A percentile compares a stretch with the other conserved stretches of the same genome.
These are phyloP conservation scores for Yamadazyma sp. DNA, from an alignment of 1,139 yeast species.

Conservation along the genomic window DNA sequence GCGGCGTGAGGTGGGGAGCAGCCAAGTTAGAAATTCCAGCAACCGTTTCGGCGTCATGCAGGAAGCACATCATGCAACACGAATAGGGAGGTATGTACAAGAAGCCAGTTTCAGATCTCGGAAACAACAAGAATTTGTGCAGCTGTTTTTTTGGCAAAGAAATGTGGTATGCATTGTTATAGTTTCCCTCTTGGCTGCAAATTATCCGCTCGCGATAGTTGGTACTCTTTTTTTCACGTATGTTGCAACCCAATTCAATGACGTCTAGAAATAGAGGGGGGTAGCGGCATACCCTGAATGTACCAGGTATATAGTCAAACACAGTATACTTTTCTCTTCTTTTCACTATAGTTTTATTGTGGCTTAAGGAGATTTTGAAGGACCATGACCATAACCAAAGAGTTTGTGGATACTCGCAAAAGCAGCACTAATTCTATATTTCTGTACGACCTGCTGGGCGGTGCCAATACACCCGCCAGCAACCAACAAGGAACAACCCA, in stretches of 20 bases:
- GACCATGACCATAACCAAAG: not conserved
- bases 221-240: not conserved
- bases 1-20: too few species aligned
- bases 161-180: not conserved
- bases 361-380: too few species aligned
- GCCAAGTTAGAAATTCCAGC: too few species aligned
- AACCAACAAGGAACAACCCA: not conserved
- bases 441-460: not conserved
- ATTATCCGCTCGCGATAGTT: not conserved
- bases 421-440: conserved; percentile 2
- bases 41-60: too few species aligned
- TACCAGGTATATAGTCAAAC: too few species aligned
- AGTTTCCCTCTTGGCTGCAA: conserved; percentile 4
- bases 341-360: too few species aligned
- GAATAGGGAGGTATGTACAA: too few species aligned
- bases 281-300: not conserved
- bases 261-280: not conserved
- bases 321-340: too few species aligned
- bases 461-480: not conserved
- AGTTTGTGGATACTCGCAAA: conserved; percentile 3
- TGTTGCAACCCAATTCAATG: not conserved
- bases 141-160: not conserved
- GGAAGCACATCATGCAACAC: too few species aligned
- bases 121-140: too few species aligned
- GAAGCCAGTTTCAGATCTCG: too few species aligned